Conservation (phyloP, 176 grass and related monocot species). For the Oropetium thomaeum region DNA sequence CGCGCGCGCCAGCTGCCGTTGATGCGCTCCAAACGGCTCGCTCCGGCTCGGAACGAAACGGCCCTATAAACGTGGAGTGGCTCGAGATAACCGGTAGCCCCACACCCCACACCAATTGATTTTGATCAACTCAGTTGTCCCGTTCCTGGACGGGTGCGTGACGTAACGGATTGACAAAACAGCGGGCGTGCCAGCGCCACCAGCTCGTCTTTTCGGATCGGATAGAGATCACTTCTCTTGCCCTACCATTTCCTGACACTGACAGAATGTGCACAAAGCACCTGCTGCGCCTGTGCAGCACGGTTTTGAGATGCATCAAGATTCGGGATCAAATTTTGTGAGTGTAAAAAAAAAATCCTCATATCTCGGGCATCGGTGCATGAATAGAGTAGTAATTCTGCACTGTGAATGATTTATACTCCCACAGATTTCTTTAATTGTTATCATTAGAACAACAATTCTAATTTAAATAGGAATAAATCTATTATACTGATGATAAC, state of each 20-base stretch:
- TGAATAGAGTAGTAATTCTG: not conserved
- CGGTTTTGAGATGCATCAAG: not conserved
- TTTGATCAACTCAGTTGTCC: slow-evolving; percentile 12
- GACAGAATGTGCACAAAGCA: not conserved
- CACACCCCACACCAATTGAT: not conserved
- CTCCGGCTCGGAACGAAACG: not conserved
- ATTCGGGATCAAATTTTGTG: not conserved
- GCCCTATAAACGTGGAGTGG: not conserved
- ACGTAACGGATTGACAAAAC: slow-evolving; percentile 28
- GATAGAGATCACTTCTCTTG: not conserved
- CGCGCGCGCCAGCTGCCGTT: not conserved
- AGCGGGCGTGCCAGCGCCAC: not conserved
- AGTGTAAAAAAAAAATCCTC: not conserved
- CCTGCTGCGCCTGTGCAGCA: not conserved
- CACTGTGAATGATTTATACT: not conserved
- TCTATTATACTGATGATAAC: too few species aligned
- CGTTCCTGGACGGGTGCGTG: not conserved
- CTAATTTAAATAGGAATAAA: too few species aligned
- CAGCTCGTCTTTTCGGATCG: not conserved
- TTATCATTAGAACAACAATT: too few species aligned
- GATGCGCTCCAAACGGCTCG: not conserved
- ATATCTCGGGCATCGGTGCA: not conserved
- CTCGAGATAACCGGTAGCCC: not conserved
- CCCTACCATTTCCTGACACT: not conserved
- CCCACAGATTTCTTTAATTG: too few species aligned